phyloP scores from a whole-genome alignment of 2,329 filamentous ascomycete genomes.

The Fusarium domesticum region DNA sequence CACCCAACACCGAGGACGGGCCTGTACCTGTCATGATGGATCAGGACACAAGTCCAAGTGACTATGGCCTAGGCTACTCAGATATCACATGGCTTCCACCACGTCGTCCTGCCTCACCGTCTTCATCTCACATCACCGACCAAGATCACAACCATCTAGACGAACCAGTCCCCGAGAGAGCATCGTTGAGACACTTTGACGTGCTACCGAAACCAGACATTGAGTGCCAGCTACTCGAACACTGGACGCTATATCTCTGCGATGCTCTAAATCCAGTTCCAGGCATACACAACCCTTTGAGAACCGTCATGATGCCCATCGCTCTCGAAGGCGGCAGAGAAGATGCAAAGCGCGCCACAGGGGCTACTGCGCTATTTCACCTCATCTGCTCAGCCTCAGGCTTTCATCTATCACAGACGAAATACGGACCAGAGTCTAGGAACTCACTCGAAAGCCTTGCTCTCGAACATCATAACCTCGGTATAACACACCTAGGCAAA shows the following conservation, averaged over 20 bases:
- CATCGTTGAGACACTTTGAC: constrained; percentile 15
- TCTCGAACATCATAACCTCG: constrained; percentile 25
- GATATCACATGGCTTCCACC: constrained; percentile 11
- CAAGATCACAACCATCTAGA: neutral
- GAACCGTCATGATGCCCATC: constrained; percentile 25
- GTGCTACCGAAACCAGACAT: constrained; percentile 18
- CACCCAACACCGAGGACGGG: neutral
- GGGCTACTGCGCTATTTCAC: constrained; percentile 21
- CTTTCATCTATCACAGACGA: constrained; percentile 20
- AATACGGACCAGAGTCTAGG: constrained; percentile 7
- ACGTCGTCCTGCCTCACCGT: constrained; percentile 4
- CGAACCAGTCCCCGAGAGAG: constrained; percentile 1
- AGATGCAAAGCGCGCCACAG: constrained; percentile 19
- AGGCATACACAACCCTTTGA: constrained; percentile 19
- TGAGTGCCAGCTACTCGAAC: constrained; percentile 21
- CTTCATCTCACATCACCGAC: neutral
- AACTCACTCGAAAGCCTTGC: constrained; percentile 21
- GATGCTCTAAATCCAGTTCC: constrained; percentile 24
- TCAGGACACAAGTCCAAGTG: neutral
- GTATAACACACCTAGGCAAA: constrained; percentile 24
- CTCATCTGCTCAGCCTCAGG: constrained; percentile 27
- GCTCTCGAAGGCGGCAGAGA: constrained; percentile 23
- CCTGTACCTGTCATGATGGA: neutral
- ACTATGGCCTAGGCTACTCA: neutral
- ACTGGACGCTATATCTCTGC: constrained; percentile 24